Base-by-base conservation (phyloP, 2,329 filamentous ascomycete species). In the Penicillium digitatum region DNA sequence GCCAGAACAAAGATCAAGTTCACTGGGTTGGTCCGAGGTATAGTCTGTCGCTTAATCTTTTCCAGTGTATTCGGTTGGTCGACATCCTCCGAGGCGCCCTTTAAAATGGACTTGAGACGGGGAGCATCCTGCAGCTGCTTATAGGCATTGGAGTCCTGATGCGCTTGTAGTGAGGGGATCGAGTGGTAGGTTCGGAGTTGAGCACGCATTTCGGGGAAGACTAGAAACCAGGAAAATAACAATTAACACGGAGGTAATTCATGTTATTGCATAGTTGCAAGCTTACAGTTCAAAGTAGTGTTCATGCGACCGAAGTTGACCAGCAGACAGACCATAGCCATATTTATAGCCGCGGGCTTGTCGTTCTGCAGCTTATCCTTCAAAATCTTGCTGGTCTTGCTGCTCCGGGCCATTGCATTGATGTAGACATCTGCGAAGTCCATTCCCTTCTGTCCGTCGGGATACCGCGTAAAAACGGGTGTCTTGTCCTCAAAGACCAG, bases 231-330 rank as follows among this genome's bases (percentile, higher is more conserved):
- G 34, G 27, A 45, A 4, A 44, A 27, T 39, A 47, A 22, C 8
- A 43, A 39, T 59, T 34, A 56, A 48, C 47, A 48, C 37, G 45
- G 48, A 8, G 31, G 40, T 11, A 24, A 10, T 22, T 52, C 42
- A 38, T 42, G 31, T 44, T 34, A n/a, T 16, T 10, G 16, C n/a
- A 44, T 31, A 44, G 48, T 20, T 43, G 32, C 54, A 34, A 31
- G 73, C 85, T 70, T 79, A 96, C 92, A 97, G 70, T 99, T 99
- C 45, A 99, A 80, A 0, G 94, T 99, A 1, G 94, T 99, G 74
- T 99, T 99, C 94, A 99, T 99, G 60, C 94, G 83, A 55, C 94
- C 94, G 61, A 99, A 89, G 69, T 99, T 99, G 72, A 99, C 94
- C 66, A 99, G 78, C 62, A 99, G 78, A 74, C 94, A 99, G 56